A percentile compares a stretch with the other conserved stretches of the same genome.
Conservation (phyloP, 2,329 filamentous ascomycete genomes). For the Fusarium begoniae region DNA sequence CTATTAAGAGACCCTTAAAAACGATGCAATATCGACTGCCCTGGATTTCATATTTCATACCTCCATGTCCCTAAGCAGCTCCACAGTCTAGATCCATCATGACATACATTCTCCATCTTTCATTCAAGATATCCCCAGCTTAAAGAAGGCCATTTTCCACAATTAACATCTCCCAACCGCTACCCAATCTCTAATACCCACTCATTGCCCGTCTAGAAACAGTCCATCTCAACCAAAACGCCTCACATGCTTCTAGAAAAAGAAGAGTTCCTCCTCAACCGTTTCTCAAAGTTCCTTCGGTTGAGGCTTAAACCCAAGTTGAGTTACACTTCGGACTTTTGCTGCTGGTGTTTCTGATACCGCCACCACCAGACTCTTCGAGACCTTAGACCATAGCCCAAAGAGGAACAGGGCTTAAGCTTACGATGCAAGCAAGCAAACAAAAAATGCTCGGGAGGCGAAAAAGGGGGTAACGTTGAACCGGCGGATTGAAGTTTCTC, state of each 20-base stretch:
- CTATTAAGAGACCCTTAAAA: neutral
- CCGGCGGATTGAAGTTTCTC: neutral
- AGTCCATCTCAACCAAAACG: neutral
- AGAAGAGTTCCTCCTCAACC: neutral
- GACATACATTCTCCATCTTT: slow-evolving; percentile 24
- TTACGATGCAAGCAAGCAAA: neutral
- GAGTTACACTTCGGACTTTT: neutral
- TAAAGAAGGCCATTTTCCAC: slow-evolving; percentile 8
- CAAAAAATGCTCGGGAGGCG: neutral
- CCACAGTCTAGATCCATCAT: slow-evolving; percentile 14
- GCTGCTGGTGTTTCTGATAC: neutral
- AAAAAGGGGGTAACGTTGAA: neutral
- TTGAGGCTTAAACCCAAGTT: slow-evolving; percentile 4
- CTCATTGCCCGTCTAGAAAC: neutral
- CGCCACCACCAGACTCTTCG: slow-evolving; percentile 34
- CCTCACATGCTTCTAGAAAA: slow-evolving; percentile 14
- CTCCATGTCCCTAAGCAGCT: neutral
- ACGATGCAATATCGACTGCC: neutral
- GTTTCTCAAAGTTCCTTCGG: neutral
- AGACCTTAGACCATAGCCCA: slow-evolving; percentile 13
- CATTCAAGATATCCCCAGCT: slow-evolving; percentile 6
- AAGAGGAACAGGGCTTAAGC: slow-evolving; percentile 12
- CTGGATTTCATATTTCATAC: neutral
- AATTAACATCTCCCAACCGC: slow-evolving; percentile 2
- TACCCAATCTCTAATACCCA: neutral